Conservation (phyloP, 106 monocot genomes). For the Ottelia alismoides region DNA sequence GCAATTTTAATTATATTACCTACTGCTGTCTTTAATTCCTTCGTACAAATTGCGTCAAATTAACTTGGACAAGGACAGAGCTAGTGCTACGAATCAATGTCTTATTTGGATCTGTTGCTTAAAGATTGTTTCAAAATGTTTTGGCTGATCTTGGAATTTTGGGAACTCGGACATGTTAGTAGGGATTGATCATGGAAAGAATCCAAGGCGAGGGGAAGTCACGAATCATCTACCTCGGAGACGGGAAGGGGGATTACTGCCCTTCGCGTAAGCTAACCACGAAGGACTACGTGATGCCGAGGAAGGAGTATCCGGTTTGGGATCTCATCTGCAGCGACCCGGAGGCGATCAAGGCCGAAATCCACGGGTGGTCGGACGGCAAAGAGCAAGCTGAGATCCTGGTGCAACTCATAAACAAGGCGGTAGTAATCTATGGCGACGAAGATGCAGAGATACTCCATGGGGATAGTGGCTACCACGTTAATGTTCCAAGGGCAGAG, state of each 20-base stretch:
- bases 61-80: too few species aligned
- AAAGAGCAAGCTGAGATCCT: conserved; percentile 3
- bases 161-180: neutral
- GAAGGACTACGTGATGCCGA: conserved; percentile 7
- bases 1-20: too few species aligned
- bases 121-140: neutral
- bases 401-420: too few species aligned
- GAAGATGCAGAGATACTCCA: too few species aligned
- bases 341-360: conserved; percentile 1
- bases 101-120: too few species aligned
- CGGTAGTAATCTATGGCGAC: too few species aligned
- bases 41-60: too few species aligned
- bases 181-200: conserved; percentile 13
- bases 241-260: conserved; percentile 21
- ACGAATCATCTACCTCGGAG: conserved; percentile 14
- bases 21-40: too few species aligned
- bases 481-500: too few species aligned
- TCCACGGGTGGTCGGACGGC: conserved; percentile 4
- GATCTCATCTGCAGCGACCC: conserved; percentile 8
- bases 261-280: conserved; percentile 4
- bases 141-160: neutral
- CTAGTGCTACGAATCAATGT: too few species aligned
- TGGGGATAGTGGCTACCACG: too few species aligned
- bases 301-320: conserved; percentile 10
- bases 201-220: conserved; percentile 6